A percentile compares a stretch with the other conserved stretches of the same genome.
These are phyloP conservation scores for Chloris gayana DNA, from an alignment of 176 grass and related monocot genomes.

Conservation along the genomic window DNA sequence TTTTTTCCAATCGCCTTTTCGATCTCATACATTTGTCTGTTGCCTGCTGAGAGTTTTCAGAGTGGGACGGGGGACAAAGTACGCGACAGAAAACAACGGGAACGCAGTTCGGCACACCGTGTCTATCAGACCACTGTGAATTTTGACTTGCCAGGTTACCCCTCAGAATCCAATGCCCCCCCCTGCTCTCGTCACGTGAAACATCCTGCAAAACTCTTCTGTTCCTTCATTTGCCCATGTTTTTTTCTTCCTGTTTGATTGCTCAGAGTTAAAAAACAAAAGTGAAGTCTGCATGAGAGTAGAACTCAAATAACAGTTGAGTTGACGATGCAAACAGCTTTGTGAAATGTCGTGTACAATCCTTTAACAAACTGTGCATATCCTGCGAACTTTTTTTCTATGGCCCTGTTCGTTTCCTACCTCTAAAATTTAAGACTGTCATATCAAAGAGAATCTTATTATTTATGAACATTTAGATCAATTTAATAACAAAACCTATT, in stretches of 20 bases:
- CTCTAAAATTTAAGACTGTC: no score
- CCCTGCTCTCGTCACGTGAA: slow-evolving; percentile 40
- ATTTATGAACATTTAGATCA: no score
- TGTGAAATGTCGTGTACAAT: not conserved
- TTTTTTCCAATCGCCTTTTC: slow-evolving; percentile 34
- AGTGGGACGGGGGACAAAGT: slow-evolving; percentile 24
- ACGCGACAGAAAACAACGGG: slow-evolving; percentile 54
- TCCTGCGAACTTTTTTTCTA: not conserved
- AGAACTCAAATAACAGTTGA: not conserved
- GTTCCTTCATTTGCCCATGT: not conserved
- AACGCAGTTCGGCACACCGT: slow-evolving; percentile 44
- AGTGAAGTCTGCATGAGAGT: not conserved
- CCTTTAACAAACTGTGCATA: not conserved
- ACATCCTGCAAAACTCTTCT: slow-evolving; percentile 4
- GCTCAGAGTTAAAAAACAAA: not conserved
- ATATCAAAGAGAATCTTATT: no score
- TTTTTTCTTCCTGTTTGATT: not conserved
- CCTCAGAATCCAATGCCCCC: slow-evolving; percentile 36
- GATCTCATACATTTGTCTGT: slow-evolving; percentile 44
- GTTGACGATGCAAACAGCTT: not conserved
- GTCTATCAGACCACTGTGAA: slow-evolving; percentile 30
- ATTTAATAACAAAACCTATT: no score
- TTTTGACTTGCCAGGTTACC: slow-evolving; percentile 57
- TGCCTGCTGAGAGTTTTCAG: slow-evolving; percentile 24
- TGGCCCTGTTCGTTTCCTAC: no score